Evolutionary conservation across 108 stramenopile species (phyloP), one percentile per base, ranked within the genome.

Genomic region (Licmophora abbreviata): DNA sequence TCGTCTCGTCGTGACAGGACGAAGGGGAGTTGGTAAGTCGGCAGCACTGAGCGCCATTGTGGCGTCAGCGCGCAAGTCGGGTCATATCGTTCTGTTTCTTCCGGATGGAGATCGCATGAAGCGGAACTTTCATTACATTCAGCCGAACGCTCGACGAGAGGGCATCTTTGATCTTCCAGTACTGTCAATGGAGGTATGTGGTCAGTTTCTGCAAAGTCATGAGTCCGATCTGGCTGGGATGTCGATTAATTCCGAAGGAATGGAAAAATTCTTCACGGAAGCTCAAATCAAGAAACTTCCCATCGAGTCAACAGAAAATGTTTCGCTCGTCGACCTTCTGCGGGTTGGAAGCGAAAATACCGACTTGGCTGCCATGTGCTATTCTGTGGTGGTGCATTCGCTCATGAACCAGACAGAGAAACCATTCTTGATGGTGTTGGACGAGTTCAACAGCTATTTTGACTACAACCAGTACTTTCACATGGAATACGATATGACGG

Each of bases 391-490:
- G 1, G 59, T 89, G 0, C 53, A 74, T 8, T 37, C 43, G 17
- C 68, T 89, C 46, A 83, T 81, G 84, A 71, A 61, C 12, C 83
- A 85, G 50, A 68, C 61, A 18, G 66, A 76, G 9, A 77, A 73
- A 29, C 80, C 81, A 41, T 85, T 90, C 53, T 61, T 78, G 15
- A 69, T 82, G 32, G 82, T 79, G 2, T 49, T 79, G 58, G 88
- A 90, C 57, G 82, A 83, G 42, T 86, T 79, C 69, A 90, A 90
- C 41, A 71, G 78, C 54, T 81, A 69, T 50, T 90, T 56, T 49
- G 80, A 85, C 38, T 63, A 73, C 17, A 82, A 84, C 0, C 79
- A 86, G 27, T 90, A 86, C 72, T 84, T 74, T 44, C 84, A 90
- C 60, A 79, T 73, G 71, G 73, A 77, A 11, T 90, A 86, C 64